Percentiles rank a stretch among this genome's conserved stretches.
Conservation (phyloP, 1,284 basidiomycete genomes). For the Austroboletus novae-zelandiae region DNA sequence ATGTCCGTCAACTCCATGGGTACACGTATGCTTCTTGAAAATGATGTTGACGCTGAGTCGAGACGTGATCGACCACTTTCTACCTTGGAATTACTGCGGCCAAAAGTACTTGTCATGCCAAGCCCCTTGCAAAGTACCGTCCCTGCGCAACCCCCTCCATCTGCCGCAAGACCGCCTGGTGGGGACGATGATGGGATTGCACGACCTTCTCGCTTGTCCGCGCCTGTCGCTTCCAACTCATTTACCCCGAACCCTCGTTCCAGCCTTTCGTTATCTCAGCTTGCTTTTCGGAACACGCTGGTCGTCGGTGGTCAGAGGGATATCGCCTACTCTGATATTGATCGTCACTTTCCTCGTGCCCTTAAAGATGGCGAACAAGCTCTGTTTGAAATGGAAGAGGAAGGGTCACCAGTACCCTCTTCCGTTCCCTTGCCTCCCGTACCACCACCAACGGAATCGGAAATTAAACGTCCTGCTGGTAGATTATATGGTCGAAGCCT, state of each 20-base stretch:
- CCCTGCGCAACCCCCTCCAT: constrained; percentile 31
- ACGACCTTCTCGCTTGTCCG: constrained; percentile 47
- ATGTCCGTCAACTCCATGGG: constrained; percentile 65
- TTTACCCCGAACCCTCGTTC: constrained; percentile 77
- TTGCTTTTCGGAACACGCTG: constrained; percentile 76
- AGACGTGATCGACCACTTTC: constrained; percentile 59
- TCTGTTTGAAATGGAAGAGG: constrained; percentile 42
- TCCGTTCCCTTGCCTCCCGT: constrained; percentile 35
- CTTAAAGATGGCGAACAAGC: constrained; percentile 71
- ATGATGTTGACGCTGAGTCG: constrained; percentile 47
- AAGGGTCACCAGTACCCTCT: constrained; percentile 38
- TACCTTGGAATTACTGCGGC: constrained; percentile 70
- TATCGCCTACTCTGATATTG: constrained; percentile 58
- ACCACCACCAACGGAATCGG: constrained; percentile 22
- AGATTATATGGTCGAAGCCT: constrained; percentile 77
- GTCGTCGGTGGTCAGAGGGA: constrained; percentile 64
- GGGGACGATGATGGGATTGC: constrained; percentile 72
- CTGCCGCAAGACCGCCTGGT: constrained; percentile 39
- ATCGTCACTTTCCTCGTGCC: constrained; percentile 58
- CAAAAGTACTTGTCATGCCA: constrained; percentile 83
- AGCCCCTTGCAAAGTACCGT: constrained; percentile 65
- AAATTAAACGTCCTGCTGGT: constrained; percentile 55
- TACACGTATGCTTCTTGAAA: constrained; percentile 58
- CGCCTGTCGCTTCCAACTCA: constrained; percentile 58
- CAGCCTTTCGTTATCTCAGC: constrained; percentile 69